Evolutionary conservation across 805 yeast genomes (phyloP).

Genomic region (Yarrowia keelungensis): DNA sequence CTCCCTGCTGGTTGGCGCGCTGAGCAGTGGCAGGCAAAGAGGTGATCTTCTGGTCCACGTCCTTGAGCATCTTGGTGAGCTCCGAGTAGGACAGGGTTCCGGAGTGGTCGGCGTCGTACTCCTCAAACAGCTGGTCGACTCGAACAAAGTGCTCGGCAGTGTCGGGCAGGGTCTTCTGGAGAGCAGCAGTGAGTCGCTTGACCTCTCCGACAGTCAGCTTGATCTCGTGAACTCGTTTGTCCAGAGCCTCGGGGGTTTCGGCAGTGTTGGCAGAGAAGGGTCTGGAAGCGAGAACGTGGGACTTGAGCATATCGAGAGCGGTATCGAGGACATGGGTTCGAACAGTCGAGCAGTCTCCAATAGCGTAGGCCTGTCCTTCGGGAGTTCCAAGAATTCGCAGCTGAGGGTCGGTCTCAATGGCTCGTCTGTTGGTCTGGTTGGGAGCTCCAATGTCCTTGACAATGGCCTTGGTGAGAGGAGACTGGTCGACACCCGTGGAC

Average conservation of each 20-base stretch:
- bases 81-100: slow-evolving; percentile 64
- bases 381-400: slow-evolving; percentile 73
- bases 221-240: slow-evolving; percentile 49
- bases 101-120: slow-evolving; percentile 56
- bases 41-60: slow-evolving; percentile 67
- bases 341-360: slow-evolving; percentile 75
- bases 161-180: slow-evolving; percentile 62
- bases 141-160: slow-evolving; percentile 62
- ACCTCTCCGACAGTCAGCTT: slow-evolving; percentile 59
- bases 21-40: slow-evolving; percentile 78
- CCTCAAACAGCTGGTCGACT: slow-evolving; percentile 59
- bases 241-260: slow-evolving; percentile 59
- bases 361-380: slow-evolving; percentile 69
- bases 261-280: slow-evolving; percentile 41
- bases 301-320: slow-evolving; percentile 61
- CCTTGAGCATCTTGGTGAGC: slow-evolving; percentile 58
- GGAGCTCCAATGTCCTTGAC: slow-evolving; percentile 56
- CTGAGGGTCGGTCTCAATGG: slow-evolving; percentile 80
- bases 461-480: slow-evolving; percentile 64
- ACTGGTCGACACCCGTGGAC: slow-evolving; percentile 78
- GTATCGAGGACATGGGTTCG: slow-evolving; percentile 56
- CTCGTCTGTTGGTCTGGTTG: slow-evolving; percentile 66
- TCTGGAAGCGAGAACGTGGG: slow-evolving; percentile 43
- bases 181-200: slow-evolving; percentile 56
- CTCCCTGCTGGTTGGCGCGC: slow-evolving; percentile 75